These are phyloP conservation scores for Aspergillus clavatus DNA, from an alignment of 2,329 filamentous ascomycete genomes.

Conservation along the genomic window DNA sequence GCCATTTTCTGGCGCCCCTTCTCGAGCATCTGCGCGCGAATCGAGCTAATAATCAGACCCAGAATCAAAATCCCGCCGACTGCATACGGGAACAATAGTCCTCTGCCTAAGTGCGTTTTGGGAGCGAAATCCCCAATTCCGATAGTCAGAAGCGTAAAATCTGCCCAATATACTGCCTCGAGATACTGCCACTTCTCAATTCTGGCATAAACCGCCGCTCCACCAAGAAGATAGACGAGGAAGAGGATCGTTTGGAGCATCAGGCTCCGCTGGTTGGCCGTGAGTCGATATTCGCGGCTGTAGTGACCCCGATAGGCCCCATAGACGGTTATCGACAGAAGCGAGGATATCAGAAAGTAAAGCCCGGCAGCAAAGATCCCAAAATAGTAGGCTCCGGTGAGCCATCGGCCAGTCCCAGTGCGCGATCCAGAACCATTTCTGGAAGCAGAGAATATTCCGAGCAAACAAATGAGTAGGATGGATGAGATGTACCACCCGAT, in stretches of 20 bases:
- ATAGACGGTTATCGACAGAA: constrained; percentile 53
- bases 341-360: constrained; percentile 52
- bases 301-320: constrained; percentile 53
- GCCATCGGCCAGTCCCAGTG: constrained; percentile 35
- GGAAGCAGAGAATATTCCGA: constrained; percentile 42
- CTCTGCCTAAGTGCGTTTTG: constrained; percentile 29
- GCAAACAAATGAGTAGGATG: constrained; percentile 50
- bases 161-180: constrained; percentile 33
- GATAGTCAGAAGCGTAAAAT: constrained; percentile 35
- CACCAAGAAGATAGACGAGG: constrained; percentile 37
- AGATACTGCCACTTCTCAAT: constrained; percentile 34
- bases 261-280: constrained; percentile 51
- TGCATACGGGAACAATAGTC: constrained; percentile 33
- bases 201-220: constrained; percentile 35
- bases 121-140: constrained; percentile 32
- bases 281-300: constrained; percentile 53
- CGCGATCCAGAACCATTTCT: constrained; percentile 5
- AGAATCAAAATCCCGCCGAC: constrained; percentile 34
- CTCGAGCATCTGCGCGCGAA: constrained; percentile 36
- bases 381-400: constrained; percentile 58
- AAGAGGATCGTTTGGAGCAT: constrained; percentile 44
- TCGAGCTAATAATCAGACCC: constrained; percentile 32
- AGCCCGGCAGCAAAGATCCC: constrained; percentile 53
- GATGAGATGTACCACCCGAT: constrained; percentile 55
- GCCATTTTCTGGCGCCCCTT: constrained; percentile 35